Conservation (phyloP, 495 filamentous ascomycete species). For the Aspergillus wentii region DNA sequence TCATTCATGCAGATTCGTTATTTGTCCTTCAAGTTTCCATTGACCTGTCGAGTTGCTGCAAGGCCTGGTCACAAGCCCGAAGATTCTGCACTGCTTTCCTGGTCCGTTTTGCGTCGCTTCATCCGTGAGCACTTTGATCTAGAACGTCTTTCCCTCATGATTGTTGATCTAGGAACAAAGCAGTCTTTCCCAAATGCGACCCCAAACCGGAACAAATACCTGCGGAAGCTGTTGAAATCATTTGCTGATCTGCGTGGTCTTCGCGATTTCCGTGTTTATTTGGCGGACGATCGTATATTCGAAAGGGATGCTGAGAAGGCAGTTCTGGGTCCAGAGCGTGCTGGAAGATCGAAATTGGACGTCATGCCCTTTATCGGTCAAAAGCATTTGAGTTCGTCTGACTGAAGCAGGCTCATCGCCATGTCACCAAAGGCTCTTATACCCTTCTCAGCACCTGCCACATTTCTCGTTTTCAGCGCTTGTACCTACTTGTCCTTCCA, state of each 20-base stretch:
- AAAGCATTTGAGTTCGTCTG: too few species aligned
- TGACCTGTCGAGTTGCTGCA: constrained; percentile 2
- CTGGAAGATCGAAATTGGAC: too few species aligned
- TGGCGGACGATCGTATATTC: constrained; percentile 11
- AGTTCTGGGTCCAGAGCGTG: constrained; percentile 7
- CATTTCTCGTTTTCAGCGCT: too few species aligned
- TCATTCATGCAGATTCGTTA: constrained; percentile 16
- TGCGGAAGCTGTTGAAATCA: constrained; percentile 13
- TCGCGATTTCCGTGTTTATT: constrained; percentile 13
- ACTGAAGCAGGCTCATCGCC: too few species aligned
- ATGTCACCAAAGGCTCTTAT: too few species aligned
- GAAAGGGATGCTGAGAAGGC: constrained; percentile 11
- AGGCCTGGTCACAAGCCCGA: constrained; percentile 5
- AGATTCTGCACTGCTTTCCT: constrained; percentile 10
- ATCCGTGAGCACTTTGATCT: constrained; percentile 24
- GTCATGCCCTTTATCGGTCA: neutral
- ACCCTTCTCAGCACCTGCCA: too few species aligned
- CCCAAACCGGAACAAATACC: constrained; percentile 4
- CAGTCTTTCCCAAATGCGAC: neutral
- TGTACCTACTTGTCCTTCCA: too few species aligned
- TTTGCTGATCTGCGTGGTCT: constrained; percentile 13
- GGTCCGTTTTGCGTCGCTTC: constrained; percentile 20
- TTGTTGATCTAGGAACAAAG: constrained; percentile 14
- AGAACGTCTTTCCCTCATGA: constrained; percentile 9
- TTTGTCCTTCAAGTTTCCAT: constrained; percentile 18